phyloP scores from a whole-genome alignment of 768 basidiomycete genomes.

The Lentinula aciculospora region DNA sequence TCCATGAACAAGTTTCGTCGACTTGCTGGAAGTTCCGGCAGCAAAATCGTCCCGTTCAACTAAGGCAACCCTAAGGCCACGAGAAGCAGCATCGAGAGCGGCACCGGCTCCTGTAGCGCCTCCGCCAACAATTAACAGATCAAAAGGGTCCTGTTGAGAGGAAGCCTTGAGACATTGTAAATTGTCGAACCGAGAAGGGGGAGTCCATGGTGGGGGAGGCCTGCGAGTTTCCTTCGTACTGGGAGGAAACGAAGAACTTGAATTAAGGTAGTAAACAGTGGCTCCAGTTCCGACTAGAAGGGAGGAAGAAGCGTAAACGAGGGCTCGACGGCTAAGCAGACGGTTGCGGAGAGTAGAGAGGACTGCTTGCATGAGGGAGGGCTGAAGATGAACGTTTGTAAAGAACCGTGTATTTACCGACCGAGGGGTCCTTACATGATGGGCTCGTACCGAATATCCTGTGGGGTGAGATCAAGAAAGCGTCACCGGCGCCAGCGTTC shows the following conservation, averaged over 20 bases:
- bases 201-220: slow-evolving; percentile 76
- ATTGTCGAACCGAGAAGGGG: slow-evolving; percentile 66
- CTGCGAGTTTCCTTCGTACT: slow-evolving; percentile 63
- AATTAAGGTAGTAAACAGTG: slow-evolving; percentile 70
- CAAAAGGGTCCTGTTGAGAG: slow-evolving; percentile 52
- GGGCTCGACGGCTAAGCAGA: slow-evolving; percentile 1
- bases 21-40: slow-evolving; percentile 91
- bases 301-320: slow-evolving; percentile 2
- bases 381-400: neutral
- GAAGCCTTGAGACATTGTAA: slow-evolving; percentile 50
- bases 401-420: neutral
- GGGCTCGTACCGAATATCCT: neutral
- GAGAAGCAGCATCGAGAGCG: slow-evolving; percentile 90
- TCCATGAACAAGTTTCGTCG: slow-evolving; percentile 97
- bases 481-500: neutral
- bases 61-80: slow-evolving; percentile 88
- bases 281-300: slow-evolving; percentile 38
- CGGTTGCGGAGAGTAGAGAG: slow-evolving; percentile 1
- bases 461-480: neutral
- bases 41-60: slow-evolving; percentile 93
- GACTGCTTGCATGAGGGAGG: slow-evolving; percentile 3
- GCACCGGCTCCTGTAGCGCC: slow-evolving; percentile 96
- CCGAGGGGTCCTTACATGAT: neutral
- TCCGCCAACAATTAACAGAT: slow-evolving; percentile 84
- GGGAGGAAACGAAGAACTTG: slow-evolving; percentile 60